phyloP scores from a whole-genome alignment of 768 basidiomycete genomes.

The Pisolithus sp. region DNA sequence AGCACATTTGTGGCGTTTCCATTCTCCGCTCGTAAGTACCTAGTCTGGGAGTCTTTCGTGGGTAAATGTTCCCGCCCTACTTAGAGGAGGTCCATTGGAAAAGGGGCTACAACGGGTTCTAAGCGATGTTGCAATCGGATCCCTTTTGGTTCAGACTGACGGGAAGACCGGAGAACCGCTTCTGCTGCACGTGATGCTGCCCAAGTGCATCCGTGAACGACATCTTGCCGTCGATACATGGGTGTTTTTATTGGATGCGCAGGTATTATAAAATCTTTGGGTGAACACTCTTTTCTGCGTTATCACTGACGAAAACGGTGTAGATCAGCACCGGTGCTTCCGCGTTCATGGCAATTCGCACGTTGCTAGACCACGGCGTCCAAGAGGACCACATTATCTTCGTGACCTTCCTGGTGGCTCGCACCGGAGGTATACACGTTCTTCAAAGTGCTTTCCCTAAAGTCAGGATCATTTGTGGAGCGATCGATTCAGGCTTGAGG shows the following conservation, averaged over 20 bases:
- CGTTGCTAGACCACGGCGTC: constrained; percentile 90
- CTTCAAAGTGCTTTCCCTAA: constrained; percentile 78
- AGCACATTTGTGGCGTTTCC: constrained; percentile 83
- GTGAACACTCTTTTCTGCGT: neutral
- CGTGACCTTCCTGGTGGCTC: constrained; percentile 81
- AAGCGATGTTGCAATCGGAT: constrained; percentile 80
- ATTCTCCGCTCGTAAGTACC: constrained; percentile 76
- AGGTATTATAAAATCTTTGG: constrained; percentile 39
- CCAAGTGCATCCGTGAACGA: constrained; percentile 60
- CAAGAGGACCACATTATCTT: constrained; percentile 81
- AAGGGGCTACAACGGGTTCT: constrained; percentile 86
- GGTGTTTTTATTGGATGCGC: constrained; percentile 88
- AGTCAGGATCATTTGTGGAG: constrained; percentile 80
- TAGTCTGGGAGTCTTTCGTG: neutral
- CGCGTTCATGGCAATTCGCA: constrained; percentile 91
- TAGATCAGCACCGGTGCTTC: constrained; percentile 92
- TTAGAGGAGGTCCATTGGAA: constrained; percentile 84
- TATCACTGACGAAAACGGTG: neutral
- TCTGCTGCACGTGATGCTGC: constrained; percentile 76
- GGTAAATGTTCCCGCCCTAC: constrained; percentile 5
- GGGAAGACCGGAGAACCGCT: constrained; percentile 80
- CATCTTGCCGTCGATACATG: constrained; percentile 60
- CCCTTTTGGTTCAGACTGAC: constrained; percentile 87
- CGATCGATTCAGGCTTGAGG: constrained; percentile 69
- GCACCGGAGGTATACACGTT: constrained; percentile 71